Evolutionary conservation across 257 asterid species (phyloP).

Genomic region (Nicotiana knightiana): DNA sequence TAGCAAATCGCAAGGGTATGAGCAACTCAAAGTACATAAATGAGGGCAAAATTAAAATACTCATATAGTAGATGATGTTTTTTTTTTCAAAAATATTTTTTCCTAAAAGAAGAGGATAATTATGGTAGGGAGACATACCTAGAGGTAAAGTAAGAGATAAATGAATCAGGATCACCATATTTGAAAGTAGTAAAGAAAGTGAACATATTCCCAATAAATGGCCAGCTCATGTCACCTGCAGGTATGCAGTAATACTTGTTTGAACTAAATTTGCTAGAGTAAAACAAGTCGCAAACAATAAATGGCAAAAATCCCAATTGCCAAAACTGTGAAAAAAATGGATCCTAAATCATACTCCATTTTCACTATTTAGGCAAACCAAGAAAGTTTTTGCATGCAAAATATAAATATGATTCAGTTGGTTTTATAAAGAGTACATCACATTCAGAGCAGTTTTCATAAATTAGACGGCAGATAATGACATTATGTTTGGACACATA

Average conservation of each 20-base stretch:
- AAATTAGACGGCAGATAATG: too few relatives aligned
- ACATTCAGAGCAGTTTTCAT: too few relatives aligned
- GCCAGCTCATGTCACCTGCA: constrained; percentile 17
- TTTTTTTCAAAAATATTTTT: neutral
- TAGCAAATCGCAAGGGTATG: neutral
- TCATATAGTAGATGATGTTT: too few relatives aligned
- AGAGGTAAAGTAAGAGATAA: constrained; percentile 7
- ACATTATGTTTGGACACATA: too few relatives aligned
- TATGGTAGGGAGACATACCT: neutral
- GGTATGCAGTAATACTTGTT: neutral
- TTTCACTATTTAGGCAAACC: neutral
- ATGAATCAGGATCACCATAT: constrained; percentile 14
- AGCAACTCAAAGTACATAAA: neutral
- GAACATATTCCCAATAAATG: constrained; percentile 17
- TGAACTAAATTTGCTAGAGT: neutral
- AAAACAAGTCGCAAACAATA: neutral
- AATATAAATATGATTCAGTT: neutral
- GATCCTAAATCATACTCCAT: neutral
- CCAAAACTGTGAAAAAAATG: neutral
- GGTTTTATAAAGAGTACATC: neutral
- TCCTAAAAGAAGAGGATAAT: neutral
- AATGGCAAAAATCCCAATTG: neutral
- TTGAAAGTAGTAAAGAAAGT: constrained; percentile 12
- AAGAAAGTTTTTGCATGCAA: neutral
- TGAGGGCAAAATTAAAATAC: neutral